Evolutionary conservation across 306 rosid genomes (phyloP).

Genomic region (Rosa lucieae): DNA sequence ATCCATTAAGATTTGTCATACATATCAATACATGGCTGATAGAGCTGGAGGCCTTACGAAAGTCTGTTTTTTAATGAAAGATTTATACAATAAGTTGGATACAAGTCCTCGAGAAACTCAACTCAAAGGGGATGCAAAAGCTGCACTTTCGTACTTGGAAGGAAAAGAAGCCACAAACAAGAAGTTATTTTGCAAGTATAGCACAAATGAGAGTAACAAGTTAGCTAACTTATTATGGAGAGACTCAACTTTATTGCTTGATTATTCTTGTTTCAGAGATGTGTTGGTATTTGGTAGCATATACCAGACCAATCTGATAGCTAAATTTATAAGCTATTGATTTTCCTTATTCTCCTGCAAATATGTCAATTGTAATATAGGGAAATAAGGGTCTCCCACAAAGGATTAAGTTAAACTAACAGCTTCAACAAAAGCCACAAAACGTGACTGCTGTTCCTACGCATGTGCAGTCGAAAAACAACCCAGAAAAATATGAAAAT

Average conservation of each 20-base stretch:
- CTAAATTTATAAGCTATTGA: too few species aligned
- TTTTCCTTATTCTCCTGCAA: too few species aligned
- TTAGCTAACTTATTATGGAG: not conserved
- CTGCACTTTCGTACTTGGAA: not conserved
- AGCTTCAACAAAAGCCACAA: too few species aligned
- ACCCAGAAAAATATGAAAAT: too few species aligned
- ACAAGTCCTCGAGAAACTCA: not conserved
- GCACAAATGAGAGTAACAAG: not conserved
- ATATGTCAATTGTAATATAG: too few species aligned
- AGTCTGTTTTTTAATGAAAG: too few species aligned
- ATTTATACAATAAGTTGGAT: not conserved
- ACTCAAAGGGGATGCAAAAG: not conserved
- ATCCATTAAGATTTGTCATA: too few species aligned
- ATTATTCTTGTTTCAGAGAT: not conserved
- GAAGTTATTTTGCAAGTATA: not conserved
- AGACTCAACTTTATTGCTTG: not conserved
- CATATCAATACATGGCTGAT: not conserved
- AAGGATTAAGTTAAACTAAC: too few species aligned
- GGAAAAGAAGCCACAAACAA: not conserved
- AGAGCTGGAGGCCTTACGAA: not conserved
- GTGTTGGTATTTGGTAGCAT: not conserved
- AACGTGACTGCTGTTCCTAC: too few species aligned
- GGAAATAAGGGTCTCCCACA: too few species aligned
- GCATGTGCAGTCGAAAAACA: too few species aligned
- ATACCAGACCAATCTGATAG: not conserved